phyloP scores from a whole-genome alignment of 176 grass and related monocot species.

The Areca catechu region DNA sequence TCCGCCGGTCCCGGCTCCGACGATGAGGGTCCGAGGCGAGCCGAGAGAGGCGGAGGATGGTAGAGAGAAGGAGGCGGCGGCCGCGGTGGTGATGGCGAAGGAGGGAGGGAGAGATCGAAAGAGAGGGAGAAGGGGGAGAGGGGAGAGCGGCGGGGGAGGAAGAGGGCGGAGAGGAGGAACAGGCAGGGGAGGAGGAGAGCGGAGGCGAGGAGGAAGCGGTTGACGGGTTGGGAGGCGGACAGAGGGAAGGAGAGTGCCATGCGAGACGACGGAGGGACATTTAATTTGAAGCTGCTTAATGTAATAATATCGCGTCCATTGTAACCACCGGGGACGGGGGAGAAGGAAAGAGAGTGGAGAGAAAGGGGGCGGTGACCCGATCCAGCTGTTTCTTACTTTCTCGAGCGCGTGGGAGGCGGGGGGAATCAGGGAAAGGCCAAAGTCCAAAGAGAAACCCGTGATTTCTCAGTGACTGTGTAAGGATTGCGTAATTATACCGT shows the following conservation, averaged over 20 bases:
- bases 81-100: not conserved
- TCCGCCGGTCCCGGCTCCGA: not conserved
- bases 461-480: too few species aligned
- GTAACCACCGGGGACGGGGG: too few species aligned
- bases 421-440: too few species aligned
- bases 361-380: too few species aligned
- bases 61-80: not conserved
- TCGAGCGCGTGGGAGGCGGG: too few species aligned
- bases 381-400: too few species aligned
- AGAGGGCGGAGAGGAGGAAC: constrained; percentile 27
- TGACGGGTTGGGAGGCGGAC: not conserved
- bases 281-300: too few species aligned
- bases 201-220: not conserved
- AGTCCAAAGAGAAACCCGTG: too few species aligned
- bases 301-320: too few species aligned
- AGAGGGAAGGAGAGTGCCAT: constrained; percentile 13
- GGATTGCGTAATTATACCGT: too few species aligned
- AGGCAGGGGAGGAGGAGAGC: constrained; percentile 31
- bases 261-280: not conserved
- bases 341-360: too few species aligned
- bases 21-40: not conserved
- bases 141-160: constrained; percentile 3
- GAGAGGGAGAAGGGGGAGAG: constrained; percentile 26
- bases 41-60: not conserved
- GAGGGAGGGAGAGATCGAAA: constrained; percentile 3